phyloP scores from a whole-genome alignment of 2,329 filamentous ascomycete genomes.

The Cladosporium sp. region DNA sequence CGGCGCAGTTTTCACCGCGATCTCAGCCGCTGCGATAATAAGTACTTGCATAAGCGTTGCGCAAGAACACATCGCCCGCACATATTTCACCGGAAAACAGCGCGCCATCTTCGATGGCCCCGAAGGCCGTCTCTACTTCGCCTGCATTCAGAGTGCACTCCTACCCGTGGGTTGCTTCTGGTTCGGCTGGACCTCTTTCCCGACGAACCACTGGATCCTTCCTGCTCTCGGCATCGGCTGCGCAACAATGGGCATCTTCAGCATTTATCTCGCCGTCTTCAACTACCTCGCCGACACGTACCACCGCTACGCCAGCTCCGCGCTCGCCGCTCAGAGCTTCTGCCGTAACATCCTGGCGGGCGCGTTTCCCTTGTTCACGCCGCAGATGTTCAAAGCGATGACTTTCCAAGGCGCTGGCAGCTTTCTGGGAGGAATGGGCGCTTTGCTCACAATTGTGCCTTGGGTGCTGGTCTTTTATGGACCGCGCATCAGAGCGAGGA shows the following conservation, averaged over 20 bases:
- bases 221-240: constrained; percentile 69
- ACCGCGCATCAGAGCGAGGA: constrained; percentile 70
- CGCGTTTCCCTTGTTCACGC: constrained; percentile 75
- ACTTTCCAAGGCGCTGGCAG: constrained; percentile 71
- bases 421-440: constrained; percentile 70
- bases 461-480: constrained; percentile 84
- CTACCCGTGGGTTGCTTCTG: constrained; percentile 80
- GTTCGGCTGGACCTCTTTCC: constrained; percentile 70
- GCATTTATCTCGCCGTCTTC: constrained; percentile 83
- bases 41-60: constrained; percentile 67
- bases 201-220: constrained; percentile 68
- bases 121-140: constrained; percentile 79
- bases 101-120: constrained; percentile 54
- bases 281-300: constrained; percentile 92
- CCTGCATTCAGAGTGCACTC: constrained; percentile 71
- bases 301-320: constrained; percentile 79
- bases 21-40: constrained; percentile 66
- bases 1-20: constrained; percentile 71
- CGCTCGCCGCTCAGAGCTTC: constrained; percentile 81
- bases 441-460: constrained; percentile 72
- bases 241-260: constrained; percentile 82
- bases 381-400: constrained; percentile 69
- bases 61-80: constrained; percentile 28
- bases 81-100: constrained; percentile 26
- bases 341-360: constrained; percentile 83